Base-by-base conservation (phyloP, 768 basidiomycete genomes). In the Russula sp. region DNA sequence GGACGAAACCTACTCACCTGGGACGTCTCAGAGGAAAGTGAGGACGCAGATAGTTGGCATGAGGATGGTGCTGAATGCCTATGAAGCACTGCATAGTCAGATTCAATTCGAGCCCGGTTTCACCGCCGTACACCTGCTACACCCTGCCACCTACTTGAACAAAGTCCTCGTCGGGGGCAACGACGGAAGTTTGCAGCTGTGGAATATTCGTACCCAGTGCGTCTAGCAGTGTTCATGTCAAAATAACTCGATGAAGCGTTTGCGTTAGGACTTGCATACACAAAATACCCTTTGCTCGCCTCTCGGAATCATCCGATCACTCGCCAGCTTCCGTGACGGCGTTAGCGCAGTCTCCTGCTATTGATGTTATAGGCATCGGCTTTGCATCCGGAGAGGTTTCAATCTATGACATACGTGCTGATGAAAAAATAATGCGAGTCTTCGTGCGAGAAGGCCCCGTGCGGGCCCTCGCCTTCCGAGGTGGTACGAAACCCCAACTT, bases 141-240 rank as follows among this genome's bases (percentile, higher is more conserved):
- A 99, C 72, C 97, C 97, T 2, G 88, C 94, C 1, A 98, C 97
- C 13, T 98, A 98, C 74, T 74, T 99, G 55, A 98, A 99, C 78
- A 99, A 99, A 76, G 80, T 98, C 0, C 78, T 98, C 1, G 83
- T 98, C 11, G 84, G 87, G 3, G 91, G 92, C 69, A 81, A 77
- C 60, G 81, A 94, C 73, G 97, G 97, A 4, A 77, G 75, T 48
- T 75, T 98, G 69, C 91, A 97, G 64, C 75, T 99, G n/a, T 98
- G 94, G 94, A 99, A 98, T 73, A 85, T 93, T 66, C 81, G 86
- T 8, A 87, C 94, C 11, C 82, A 83, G 92, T 92, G 61, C 67
- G 86, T 74, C 5, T 31, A 6, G 35, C 49, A 62, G 5, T 53
- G 16, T 63, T 47, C 44, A n/a, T 57, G 57, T 48, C 31, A 27